Evolutionary conservation across 2,329 filamentous ascomycete genomes (phyloP).

Genomic region (Curvularia lunata): DNA sequence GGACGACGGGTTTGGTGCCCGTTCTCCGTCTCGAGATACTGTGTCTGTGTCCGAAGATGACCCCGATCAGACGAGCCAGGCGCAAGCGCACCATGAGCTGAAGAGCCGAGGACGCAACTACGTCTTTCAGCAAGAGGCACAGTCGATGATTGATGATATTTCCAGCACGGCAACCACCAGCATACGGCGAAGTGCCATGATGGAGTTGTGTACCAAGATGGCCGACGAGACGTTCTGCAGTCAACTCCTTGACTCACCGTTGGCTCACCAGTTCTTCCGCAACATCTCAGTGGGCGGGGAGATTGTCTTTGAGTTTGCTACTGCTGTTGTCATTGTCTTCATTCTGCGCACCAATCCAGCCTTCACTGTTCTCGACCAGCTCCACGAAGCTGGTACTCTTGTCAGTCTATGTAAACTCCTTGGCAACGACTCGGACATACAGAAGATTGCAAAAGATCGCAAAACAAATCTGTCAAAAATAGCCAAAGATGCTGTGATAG

Average conservation of each 20-base stretch:
- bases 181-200: constrained; percentile 58
- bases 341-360: constrained; percentile 68
- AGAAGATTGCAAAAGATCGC: constrained; percentile 67
- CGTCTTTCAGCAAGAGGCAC: constrained; percentile 62
- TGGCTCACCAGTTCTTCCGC: constrained; percentile 71
- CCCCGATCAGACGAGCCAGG: constrained; percentile 45
- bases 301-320: constrained; percentile 62
- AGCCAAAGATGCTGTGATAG: constrained; percentile 62
- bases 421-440: constrained; percentile 60
- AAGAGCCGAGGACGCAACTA: constrained; percentile 64
- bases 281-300: constrained; percentile 59
- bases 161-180: constrained; percentile 54
- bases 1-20: constrained; percentile 30
- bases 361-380: constrained; percentile 63
- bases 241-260: constrained; percentile 76
- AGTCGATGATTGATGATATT: constrained; percentile 65
- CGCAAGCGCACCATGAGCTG: constrained; percentile 67
- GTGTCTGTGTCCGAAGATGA: constrained; percentile 53
- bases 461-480: constrained; percentile 72
- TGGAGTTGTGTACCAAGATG: constrained; percentile 63
- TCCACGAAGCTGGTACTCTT: constrained; percentile 62
- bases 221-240: constrained; percentile 66
- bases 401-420: constrained; percentile 65
- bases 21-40: constrained; percentile 24
- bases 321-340: constrained; percentile 68